Evolutionary conservation across 2,329 filamentous ascomycete species (phyloP).

Genomic region (Xylaria sp.): DNA sequence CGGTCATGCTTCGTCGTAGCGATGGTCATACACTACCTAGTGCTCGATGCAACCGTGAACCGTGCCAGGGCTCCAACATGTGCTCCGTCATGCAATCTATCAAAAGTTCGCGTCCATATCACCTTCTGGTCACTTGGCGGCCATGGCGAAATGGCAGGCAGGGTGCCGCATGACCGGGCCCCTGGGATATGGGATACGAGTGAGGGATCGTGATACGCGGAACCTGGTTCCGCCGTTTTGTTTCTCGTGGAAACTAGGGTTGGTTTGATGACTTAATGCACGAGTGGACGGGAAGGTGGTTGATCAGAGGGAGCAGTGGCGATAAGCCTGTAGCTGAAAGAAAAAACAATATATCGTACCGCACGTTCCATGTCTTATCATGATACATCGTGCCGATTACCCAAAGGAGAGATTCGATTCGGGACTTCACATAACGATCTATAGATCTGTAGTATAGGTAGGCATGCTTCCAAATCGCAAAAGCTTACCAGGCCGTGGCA

Average conservation of each 20-base stretch:
- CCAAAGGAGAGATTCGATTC: neutral
- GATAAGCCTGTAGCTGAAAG: neutral
- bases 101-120: neutral
- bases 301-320: neutral
- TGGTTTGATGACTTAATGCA: slow-evolving; percentile 6
- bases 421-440: slow-evolving; percentile 5
- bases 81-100: slow-evolving; percentile 10
- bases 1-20: neutral
- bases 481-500: neutral
- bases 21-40: neutral
- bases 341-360: neutral
- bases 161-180: slow-evolving; percentile 9
- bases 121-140: too few relatives aligned
- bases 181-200: neutral
- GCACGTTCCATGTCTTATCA: slow-evolving; percentile 8
- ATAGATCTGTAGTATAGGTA: neutral
- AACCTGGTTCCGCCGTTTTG: slow-evolving; percentile 24
- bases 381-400: neutral
- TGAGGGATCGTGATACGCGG: slow-evolving; percentile 21
- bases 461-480: slow-evolving; percentile 6
- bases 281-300: neutral
- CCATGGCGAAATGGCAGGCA: too few relatives aligned
- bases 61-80: slow-evolving; percentile 4
- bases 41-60: neutral
- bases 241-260: slow-evolving; percentile 20